Evolutionary conservation across 1,284 basidiomycete species (phyloP), one percentile per base, ranked within the genome.

Genomic region (Boletellus sp.): DNA sequence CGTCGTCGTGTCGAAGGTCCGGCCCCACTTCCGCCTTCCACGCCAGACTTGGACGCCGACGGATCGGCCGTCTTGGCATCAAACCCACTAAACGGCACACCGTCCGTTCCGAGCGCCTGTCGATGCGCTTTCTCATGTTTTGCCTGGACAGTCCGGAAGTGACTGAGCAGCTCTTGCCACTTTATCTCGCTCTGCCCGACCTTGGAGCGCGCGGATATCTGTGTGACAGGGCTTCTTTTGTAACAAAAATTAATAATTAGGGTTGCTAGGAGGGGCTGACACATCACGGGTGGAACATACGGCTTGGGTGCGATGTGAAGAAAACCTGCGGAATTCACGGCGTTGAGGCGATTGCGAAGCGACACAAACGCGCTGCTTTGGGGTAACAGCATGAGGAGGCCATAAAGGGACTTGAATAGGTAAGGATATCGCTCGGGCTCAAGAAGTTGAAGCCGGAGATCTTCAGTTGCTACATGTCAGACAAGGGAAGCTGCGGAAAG

Each of bases 311-410:
- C 83, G 41, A 91, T 90, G 47, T 95, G 91, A 4, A 95, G 68
- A 67, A 94, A 96, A 0, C 96, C 95, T 9, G 94, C 83, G 2
- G 94, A 91, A 65, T 95, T 95, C 36, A 99, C 93, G 2, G 94
- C 94, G 54, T 89, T 94, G 27, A 99, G 71, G 27, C 96, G 83
- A 66, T 97, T 97, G 29, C 95, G 80, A 14, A 99, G 76, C 1
- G 95, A 97, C 6, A 94, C 84, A 63, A 99, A 99, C 1, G 96
- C 96, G 32, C 88, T 88, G 63, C 92, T 96, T 71, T 99, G 96
- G 1, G 96, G 96, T 8, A 99, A 73, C 45, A 99, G 76, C 96
- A 99, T 99, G 53, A 99, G 74, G 11, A 99, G 75, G 1, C 96
- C 96, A 63, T 99, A 99, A 7, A 99, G 75, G 58, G 94, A 97